Base-by-base conservation (phyloP, 768 basidiomycete species). In the Mycena kentingensis region DNA sequence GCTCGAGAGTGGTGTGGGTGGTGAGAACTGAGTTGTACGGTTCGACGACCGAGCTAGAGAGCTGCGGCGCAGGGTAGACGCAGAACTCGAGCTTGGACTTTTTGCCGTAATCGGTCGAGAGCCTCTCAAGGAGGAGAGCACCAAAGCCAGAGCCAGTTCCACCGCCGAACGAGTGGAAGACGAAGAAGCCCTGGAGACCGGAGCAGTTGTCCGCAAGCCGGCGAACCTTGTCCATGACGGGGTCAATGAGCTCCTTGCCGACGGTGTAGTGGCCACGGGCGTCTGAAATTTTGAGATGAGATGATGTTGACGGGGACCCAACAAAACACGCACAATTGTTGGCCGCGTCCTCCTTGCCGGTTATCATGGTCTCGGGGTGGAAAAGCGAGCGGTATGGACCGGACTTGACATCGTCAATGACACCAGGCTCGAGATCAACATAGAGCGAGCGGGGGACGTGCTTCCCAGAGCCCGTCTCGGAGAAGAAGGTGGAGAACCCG, bases 161-260 rank as follows among this genome's bases (percentile, higher is more conserved):
- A 68, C 97, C 97, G 69, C 97, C 97, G 70, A 99, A 98, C 18
- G 97, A 98, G 78, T 98, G 97, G 85, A 98, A 98, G 67, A 98
- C 92, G 68, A 98, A 98, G 85, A 99, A 99, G 65, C 97, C 97
- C 75, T 99, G 97, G 38, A 99, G 86, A 69, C 97, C 97, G 44
- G 85, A 84, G 77, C 96, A 98, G 77, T 97, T 97, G 75, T 99
- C 97, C 46, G 95, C 92, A 57, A 99, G 85, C 62, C 92, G 89
- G 70, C 97, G 91, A 62, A 98, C 78, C 73, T 92, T 95, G 76
- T 99, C 97, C 85, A 98, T 90, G 49, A 97, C 95, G 38, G 82
- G 82, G 75, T 99, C 97, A 56, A 99, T 93, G 67, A 93, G 85
- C 72, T 98, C 97, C 76, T 98, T 99, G 64, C 97, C 97, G 66